Evolutionary conservation across 306 rosid genomes (phyloP).

Genomic region (Citrullus colocynthis): DNA sequence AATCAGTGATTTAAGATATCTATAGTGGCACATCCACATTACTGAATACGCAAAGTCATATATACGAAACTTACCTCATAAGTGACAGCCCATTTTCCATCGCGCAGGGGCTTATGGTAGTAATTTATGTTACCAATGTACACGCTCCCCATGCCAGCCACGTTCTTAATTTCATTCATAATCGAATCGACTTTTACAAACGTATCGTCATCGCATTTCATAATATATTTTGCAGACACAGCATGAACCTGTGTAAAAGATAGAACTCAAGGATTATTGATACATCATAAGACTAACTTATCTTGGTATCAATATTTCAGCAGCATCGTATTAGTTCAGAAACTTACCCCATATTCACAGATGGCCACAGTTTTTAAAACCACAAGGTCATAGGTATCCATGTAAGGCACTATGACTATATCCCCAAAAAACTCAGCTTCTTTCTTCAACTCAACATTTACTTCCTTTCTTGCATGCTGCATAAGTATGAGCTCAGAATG

Average conservation of each 20-base stretch:
- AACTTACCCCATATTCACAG: slow-evolving; percentile 90
- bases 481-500: slow-evolving; percentile 11
- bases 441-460: slow-evolving; percentile 65
- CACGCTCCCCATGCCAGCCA: slow-evolving; percentile 39
- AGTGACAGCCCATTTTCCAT: slow-evolving; percentile 97
- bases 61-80: slow-evolving; percentile 45
- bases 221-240: slow-evolving; percentile 53
- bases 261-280: slow-evolving; percentile 12
- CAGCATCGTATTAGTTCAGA: not conserved
- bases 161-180: slow-evolving; percentile 28
- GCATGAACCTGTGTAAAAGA: slow-evolving; percentile 43
- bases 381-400: slow-evolving; percentile 92
- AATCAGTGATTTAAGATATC: no score
- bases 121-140: slow-evolving; percentile 91
- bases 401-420: slow-evolving; percentile 83
- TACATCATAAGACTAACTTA: not conserved
- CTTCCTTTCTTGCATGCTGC: slow-evolving; percentile 66
- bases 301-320: not conserved
- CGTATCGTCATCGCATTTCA: slow-evolving; percentile 99
- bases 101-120: slow-evolving; percentile 76
- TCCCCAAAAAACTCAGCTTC: slow-evolving; percentile 92
- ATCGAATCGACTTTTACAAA: slow-evolving; percentile 67
- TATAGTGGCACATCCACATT: no score
- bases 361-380: slow-evolving; percentile 95
- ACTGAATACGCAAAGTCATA: not conserved